Evolutionary conservation across 306 rosid genomes (phyloP), one percentile per base, ranked within the genome.

Genomic region (Prunus davidiana): DNA sequence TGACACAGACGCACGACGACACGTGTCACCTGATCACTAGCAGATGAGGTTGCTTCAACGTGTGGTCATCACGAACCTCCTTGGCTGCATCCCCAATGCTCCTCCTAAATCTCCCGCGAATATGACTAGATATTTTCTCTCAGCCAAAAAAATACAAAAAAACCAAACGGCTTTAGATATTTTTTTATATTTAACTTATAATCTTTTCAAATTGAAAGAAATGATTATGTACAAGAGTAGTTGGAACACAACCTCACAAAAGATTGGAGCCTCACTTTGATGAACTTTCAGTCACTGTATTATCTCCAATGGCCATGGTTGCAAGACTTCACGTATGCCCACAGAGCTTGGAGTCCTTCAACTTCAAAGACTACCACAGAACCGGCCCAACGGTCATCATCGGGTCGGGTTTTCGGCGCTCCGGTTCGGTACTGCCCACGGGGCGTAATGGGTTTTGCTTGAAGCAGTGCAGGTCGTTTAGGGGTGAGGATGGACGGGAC

Each of bases 51-150:
- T 91, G 79, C 89, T 80, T 64, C 27, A 90, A 90, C 97, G 96
- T 94, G 98, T 91, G 98, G 98, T 82, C 89, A 65, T 88, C 98
- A 90, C 96, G 67, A 41, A 84, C 81, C 74, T 46, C 88, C 60
- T 61, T 61, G 68, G 24, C 67, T 46, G 25, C 62, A 84, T 60
- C 62, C 82, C 76, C 75, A 70, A 82, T 54, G 62, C 79, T 61
- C 65, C 74, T 62, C 27, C 73, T 32, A 16, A 45, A 60, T 74
- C 68, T 65, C 67, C 79, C 74, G 4, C 70, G 49, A 76, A 46
- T 77, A 77, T 52, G 20, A 8, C 1, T 32, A 2, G 89, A 87
- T 87, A 75, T 83, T 88, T 77, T 71, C 45, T 38, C 2, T 1
- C 43, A 0, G 9, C 24, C 12, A 6, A 5, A 6, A 18, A 1